phyloP scores from a whole-genome alignment of 257 asterid genomes.

The Marsdenia floribunda region DNA sequence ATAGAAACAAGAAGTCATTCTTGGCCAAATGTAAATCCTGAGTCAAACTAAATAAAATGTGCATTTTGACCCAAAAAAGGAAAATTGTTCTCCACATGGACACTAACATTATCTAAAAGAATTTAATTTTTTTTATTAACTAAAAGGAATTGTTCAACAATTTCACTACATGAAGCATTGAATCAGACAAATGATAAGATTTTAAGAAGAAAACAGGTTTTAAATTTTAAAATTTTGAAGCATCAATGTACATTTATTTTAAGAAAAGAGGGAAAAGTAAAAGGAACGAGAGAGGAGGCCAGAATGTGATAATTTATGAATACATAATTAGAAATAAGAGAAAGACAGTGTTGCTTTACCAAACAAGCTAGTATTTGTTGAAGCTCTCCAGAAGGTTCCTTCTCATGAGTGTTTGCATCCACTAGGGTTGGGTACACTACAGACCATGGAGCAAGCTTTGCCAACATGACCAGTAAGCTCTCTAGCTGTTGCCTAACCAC shows the following conservation, averaged over 20 bases:
- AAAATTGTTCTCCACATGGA: too few relatives aligned
- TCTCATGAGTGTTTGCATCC: constrained; percentile 78
- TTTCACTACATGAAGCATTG: background rate
- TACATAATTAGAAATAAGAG: background rate
- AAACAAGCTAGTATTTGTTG: constrained; percentile 73
- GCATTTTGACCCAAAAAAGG: too few relatives aligned
- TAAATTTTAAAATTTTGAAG: background rate
- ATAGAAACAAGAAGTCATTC: too few relatives aligned
- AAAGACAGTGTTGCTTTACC: constrained; percentile 36
- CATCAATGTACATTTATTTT: background rate
- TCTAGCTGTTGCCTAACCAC: constrained; percentile 84
- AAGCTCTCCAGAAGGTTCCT: constrained; percentile 89
- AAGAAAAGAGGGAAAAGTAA: background rate
- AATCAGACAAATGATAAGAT: background rate
- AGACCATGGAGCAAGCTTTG: constrained; percentile 91
- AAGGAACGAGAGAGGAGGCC: background rate
- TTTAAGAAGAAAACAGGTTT: background rate
- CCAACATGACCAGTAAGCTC: constrained; percentile 75
- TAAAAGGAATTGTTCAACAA: background rate
- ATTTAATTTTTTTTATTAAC: background rate
- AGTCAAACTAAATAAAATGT: too few relatives aligned
- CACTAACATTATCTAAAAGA: background rate
- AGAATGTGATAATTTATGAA: background rate
- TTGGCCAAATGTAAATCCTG: too few relatives aligned
- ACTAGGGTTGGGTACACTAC: constrained; percentile 91